These are phyloP conservation scores for Lodderomyces oxycetoniae DNA, from an alignment of 1,139 yeast species.

Conservation along the genomic window DNA sequence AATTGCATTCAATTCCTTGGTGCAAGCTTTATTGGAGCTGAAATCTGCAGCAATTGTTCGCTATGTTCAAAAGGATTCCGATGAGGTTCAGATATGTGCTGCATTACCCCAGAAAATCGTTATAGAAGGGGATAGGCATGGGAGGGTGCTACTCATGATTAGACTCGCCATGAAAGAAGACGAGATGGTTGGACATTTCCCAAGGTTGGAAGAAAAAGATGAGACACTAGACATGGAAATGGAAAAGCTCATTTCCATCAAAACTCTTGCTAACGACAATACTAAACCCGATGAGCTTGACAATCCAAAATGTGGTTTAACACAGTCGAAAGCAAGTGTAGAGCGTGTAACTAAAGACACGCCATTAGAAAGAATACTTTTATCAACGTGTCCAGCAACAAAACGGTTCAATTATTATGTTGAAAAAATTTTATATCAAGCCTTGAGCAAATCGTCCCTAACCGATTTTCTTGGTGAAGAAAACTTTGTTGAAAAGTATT, in stretches of 20 bases:
- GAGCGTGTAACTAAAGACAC: constrained; percentile 7
- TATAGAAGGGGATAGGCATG: constrained; percentile 12
- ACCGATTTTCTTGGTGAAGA: constrained; percentile 21
- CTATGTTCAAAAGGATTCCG: constrained; percentile 46
- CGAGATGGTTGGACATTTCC: constrained; percentile 59
- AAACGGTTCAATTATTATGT: constrained; percentile 25
- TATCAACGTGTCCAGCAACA: constrained; percentile 29
- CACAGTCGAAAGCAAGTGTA: constrained; percentile 7
- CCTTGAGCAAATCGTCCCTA: constrained; percentile 22
- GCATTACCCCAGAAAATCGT: constrained; percentile 43
- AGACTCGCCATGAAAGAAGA: constrained; percentile 80
- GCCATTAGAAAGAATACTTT: constrained; percentile 16
- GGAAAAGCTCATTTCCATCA: constrained; percentile 12
- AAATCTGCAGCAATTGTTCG: constrained; percentile 58
- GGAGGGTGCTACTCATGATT: constrained; percentile 32
- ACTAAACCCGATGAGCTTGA: constrained; percentile 7
- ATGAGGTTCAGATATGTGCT: constrained; percentile 54
- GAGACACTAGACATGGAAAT: constrained; percentile 9
- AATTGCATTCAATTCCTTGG: constrained; percentile 48
- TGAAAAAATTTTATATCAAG: constrained; percentile 23
- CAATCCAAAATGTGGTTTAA: constrained; percentile 10
- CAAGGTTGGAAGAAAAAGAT: constrained; percentile 29
- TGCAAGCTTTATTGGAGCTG: constrained; percentile 47
- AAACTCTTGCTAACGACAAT: constrained; percentile 9
- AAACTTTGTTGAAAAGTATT: constrained; percentile 24